Evolutionary conservation across 2,329 filamentous ascomycete genomes (phyloP).

Genomic region (Blastomyces gilchristii): DNA sequence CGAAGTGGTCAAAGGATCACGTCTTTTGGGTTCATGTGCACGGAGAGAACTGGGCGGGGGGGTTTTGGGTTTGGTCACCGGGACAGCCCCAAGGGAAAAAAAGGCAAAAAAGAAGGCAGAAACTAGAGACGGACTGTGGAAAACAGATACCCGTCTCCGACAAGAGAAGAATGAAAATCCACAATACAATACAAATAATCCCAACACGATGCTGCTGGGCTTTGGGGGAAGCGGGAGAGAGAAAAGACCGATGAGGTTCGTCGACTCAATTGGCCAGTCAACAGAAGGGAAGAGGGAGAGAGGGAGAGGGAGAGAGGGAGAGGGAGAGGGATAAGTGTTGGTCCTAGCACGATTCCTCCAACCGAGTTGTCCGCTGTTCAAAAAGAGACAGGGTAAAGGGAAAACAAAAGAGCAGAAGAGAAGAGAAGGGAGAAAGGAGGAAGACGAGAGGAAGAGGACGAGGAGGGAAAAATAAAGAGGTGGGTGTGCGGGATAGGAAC

Average conservation of each 20-base stretch:
- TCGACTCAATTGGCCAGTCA: background rate
- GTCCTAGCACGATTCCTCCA: constrained; percentile 10
- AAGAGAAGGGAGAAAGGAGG: constrained; percentile 10
- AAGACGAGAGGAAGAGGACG: constrained; percentile 11
- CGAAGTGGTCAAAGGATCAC: constrained; percentile 6
- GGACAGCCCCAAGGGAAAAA: constrained; percentile 6
- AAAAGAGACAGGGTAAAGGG: constrained; percentile 6
- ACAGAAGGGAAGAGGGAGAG: background rate
- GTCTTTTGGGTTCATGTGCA: constrained; percentile 8
- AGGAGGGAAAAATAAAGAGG: constrained; percentile 1
- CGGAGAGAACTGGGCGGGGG: background rate
- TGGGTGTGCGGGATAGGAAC: background rate
- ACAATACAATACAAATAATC: constrained; percentile 1
- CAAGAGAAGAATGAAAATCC: background rate
- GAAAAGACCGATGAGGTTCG: constrained; percentile 1
- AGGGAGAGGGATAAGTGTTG: background rate
- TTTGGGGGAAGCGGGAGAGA: background rate
- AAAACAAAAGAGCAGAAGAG: constrained; percentile 9
- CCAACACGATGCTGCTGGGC: background rate
- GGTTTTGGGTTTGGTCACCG: constrained; percentile 11
- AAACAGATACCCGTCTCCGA: background rate
- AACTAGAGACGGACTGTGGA: background rate
- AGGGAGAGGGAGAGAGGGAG: constrained; percentile 2
- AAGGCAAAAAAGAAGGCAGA: background rate
- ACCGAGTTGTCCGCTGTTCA: background rate